Evolutionary conservation across 2,329 filamentous ascomycete species (phyloP).

Genomic region (Sordariomycetes sp.): DNA sequence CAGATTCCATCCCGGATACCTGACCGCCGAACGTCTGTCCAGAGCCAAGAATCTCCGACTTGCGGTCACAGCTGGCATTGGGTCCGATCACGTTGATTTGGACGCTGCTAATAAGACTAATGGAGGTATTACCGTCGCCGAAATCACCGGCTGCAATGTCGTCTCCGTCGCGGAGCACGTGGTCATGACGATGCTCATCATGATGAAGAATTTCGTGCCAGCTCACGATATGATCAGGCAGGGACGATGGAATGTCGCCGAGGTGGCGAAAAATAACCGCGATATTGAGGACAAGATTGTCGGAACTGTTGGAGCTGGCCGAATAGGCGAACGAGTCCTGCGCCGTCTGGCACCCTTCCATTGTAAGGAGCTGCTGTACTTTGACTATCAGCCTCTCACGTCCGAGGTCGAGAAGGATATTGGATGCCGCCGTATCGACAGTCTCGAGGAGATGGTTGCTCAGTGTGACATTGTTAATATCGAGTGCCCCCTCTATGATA

Average conservation of each 20-base stretch:
- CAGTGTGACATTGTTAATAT: conserved; percentile 98
- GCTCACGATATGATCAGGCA: conserved; percentile 87
- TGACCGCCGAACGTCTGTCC: conserved; percentile 88
- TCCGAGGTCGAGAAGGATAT: conserved; percentile 89
- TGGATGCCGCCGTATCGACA: conserved; percentile 82
- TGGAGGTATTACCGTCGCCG: conserved; percentile 90
- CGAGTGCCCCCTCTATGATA: conserved; percentile 98
- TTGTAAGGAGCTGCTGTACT: conserved; percentile 99
- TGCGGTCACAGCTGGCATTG: conserved; percentile 92
- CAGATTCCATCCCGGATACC: conserved; percentile 96
- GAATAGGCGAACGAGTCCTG: conserved; percentile 96
- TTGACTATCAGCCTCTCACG: conserved; percentile 91
- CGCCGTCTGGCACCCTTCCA: conserved; percentile 94
- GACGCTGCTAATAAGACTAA: conserved; percentile 97
- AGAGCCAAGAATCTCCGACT: conserved; percentile 99
- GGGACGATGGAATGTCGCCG: conserved; percentile 95
- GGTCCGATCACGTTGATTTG: conserved; percentile 96
- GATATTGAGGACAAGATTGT: conserved; percentile 97
- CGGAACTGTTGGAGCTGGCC: conserved; percentile 92
- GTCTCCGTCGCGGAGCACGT: conserved; percentile 98
- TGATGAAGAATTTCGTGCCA: conserved; percentile 97
- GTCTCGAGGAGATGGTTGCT: conserved; percentile 82
- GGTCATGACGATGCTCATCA: conserved; percentile 92
- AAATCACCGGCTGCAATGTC: conserved; percentile 97
- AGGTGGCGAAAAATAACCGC: conserved; percentile 94